Base-by-base conservation (phyloP, 345 rosid genomes). In the Heritiera littoralis region DNA sequence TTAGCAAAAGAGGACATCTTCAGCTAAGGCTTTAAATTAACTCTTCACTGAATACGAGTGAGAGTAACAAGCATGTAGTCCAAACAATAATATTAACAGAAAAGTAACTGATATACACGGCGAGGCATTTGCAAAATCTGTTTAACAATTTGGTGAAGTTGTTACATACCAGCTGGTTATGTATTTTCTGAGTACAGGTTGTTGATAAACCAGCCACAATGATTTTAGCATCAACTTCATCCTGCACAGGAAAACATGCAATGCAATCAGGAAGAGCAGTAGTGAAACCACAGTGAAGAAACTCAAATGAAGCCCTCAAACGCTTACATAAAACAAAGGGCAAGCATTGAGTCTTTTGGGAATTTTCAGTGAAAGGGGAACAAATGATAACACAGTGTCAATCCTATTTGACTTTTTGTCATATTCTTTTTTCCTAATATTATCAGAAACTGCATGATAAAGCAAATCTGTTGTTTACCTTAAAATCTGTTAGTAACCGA, bases 131-230 rank as follows among this genome's bases (percentile, higher is more conserved):
- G 32, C n/a, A 74, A 51, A 82, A 58, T 74, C 56, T 59, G 67
- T 55, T 73, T 51, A 84, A 58, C 59, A 49, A 61, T 35, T 35
- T 35, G 38, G 38, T 35, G 38, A 35, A 3, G 38, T 35, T 35
- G 64, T 80, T 81, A 86, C 91, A 52, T 92, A 96, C 99, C 97
- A 96, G 83, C 81, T 96, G 99, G 77, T 96, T 96, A 88, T 96
- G 95, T 84, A 96, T 89, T 86, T 96, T 96, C 95, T 96, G 99
- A 86, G 98, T 96, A 81, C 98, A 96, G 61, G 97, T 92, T 51
- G 98, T 92, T 75, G 99, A 92, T 45, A 90, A 84, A 79, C 98
- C 98, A 80, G 99, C 98, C 65, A 96, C 88, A 71, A 96, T 81
- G 83, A 94, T 72, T 86, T 85, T 89, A 74, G 92, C 91, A 48